These are phyloP conservation scores for Alternaria panax DNA, from an alignment of 2,329 filamentous ascomycete species.

Conservation along the genomic window DNA sequence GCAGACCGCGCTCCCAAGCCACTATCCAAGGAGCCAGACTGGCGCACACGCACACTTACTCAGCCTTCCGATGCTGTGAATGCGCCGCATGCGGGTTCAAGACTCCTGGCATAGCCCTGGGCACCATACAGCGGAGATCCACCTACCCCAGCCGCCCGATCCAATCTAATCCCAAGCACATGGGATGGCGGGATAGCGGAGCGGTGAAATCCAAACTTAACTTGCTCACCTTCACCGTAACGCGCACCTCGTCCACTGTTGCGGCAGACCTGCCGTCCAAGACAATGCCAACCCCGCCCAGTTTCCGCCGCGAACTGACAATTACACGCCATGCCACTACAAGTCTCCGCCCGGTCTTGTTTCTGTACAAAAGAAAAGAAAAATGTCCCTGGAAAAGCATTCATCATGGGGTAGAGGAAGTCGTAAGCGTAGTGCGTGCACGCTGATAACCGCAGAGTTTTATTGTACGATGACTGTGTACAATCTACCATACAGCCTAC, in stretches of 20 bases:
- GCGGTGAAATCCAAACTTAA: not conserved
- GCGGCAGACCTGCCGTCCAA: slow-evolving; percentile 11
- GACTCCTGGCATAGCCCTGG: not conserved
- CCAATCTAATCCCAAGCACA: slow-evolving; percentile 1
- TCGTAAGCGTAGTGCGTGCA: not conserved
- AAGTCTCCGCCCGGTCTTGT: not conserved
- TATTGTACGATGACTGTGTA: not conserved
- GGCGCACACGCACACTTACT: not conserved
- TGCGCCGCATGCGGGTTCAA: not conserved
- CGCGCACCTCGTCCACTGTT: not conserved
- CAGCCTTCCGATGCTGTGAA: not conserved
- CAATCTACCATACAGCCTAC: not conserved
- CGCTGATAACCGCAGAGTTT: not conserved
- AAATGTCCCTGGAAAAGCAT: not conserved
- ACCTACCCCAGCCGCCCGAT: not conserved
- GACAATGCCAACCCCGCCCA: slow-evolving; percentile 9
- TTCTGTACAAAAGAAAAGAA: not conserved
- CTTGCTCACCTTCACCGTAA: slow-evolving; percentile 7
- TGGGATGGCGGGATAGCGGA: not conserved
- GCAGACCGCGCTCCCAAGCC: slow-evolving; percentile 3
- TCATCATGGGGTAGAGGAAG: not conserved
- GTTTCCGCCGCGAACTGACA: not conserved
- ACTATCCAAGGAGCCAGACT: not conserved
- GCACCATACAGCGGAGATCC: not conserved
- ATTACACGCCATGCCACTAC: not conserved